These are phyloP conservation scores for Patellaria atrata DNA, from an alignment of 495 filamentous ascomycete genomes.

Conservation along the genomic window DNA sequence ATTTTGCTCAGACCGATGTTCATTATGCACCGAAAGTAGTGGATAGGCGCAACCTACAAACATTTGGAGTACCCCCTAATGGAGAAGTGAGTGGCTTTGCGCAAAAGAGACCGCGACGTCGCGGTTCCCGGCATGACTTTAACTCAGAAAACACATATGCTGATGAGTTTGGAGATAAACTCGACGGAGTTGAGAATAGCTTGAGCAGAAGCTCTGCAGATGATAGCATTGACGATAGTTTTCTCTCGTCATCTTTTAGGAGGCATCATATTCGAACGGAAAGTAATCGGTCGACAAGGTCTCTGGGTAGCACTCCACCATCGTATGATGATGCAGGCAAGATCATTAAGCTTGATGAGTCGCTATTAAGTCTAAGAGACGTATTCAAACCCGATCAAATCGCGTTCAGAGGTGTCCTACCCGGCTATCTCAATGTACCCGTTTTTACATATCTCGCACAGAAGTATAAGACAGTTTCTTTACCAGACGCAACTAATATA, in stretches of 20 bases:
- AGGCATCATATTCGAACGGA: slow-evolving; percentile 23
- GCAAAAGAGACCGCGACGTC: slow-evolving; percentile 34
- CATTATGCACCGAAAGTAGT: slow-evolving; percentile 68
- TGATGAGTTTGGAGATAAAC: slow-evolving; percentile 11
- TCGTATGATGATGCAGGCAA: slow-evolving; percentile 13
- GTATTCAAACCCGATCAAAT: slow-evolving; percentile 29
- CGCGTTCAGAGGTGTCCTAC: slow-evolving; percentile 18
- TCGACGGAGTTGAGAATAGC: slow-evolving; percentile 22
- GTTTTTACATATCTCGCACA: slow-evolving; percentile 26
- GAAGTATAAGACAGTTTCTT: slow-evolving; percentile 21
- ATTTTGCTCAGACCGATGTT: slow-evolving; percentile 80
- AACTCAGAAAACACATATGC: slow-evolving; percentile 16
- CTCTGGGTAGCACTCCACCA: slow-evolving; percentile 25
- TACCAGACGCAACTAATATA: slow-evolving; percentile 13
- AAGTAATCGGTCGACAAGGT: slow-evolving; percentile 26
- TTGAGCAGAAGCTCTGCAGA: slow-evolving; percentile 29
- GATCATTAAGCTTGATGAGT: slow-evolving; percentile 22
- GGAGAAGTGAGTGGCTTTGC: slow-evolving; percentile 44
- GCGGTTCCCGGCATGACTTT: slow-evolving; percentile 24
- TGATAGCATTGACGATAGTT: slow-evolving; percentile 31
- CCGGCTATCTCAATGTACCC: slow-evolving; percentile 13
- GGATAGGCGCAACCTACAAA: slow-evolving; percentile 52
- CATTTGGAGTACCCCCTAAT: slow-evolving; percentile 42
- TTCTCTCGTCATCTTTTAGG: slow-evolving; percentile 26
- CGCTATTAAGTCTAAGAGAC: slow-evolving; percentile 19